Conservation (phyloP, 495 filamentous ascomycete species). For the Penicillium egyptiacum region DNA sequence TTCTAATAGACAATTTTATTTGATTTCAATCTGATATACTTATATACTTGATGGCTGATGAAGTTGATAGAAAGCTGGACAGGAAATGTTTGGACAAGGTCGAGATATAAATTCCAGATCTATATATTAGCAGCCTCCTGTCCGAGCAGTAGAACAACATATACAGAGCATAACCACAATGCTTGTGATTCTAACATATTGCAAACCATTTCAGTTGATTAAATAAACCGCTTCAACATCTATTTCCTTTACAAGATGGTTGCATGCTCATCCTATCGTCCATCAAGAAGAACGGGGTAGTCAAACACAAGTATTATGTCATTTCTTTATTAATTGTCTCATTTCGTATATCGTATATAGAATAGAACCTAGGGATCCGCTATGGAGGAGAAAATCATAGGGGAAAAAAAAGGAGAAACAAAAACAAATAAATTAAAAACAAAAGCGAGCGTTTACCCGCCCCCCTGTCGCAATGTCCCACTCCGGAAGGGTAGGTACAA, state of each 20-base stretch:
- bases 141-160: background rate
- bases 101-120: background rate
- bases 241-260: background rate
- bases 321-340: too few relatives aligned
- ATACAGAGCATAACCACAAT: background rate
- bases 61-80: background rate
- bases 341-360: too few relatives aligned
- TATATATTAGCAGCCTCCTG: background rate
- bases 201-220: background rate
- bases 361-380: background rate
- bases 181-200: background rate
- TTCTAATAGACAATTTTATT: constrained; percentile 23
- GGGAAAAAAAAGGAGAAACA: background rate
- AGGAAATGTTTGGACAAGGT: background rate
- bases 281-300: background rate
- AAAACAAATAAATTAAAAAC: background rate
- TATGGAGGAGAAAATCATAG: too few relatives aligned
- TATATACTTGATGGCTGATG: background rate
- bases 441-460: background rate
- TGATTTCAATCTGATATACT: constrained; percentile 1
- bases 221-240: background rate
- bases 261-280: background rate
- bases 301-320: constrained; percentile 4
- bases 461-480: background rate
- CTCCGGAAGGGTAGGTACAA: background rate